Evolutionary conservation across 345 rosid species (phyloP).

Genomic region (Boechera retrofracta): DNA sequence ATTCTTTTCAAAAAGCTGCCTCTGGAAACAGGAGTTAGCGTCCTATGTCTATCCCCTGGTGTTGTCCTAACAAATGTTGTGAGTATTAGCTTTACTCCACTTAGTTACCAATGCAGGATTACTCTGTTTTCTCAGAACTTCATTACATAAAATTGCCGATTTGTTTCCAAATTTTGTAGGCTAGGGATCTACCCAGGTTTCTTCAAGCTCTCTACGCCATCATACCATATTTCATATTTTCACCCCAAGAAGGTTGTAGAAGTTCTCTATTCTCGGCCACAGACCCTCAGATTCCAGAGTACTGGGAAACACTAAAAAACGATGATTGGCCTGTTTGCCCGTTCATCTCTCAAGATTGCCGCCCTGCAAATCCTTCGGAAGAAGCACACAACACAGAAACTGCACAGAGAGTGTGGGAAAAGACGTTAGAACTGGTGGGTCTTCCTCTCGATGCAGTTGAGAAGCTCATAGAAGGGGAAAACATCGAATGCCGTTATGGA

Average conservation of each 20-base stretch:
- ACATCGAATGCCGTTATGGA: slow-evolving; percentile 59
- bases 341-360: slow-evolving; percentile 93
- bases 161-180: slow-evolving; percentile 54
- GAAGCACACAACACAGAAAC: slow-evolving; percentile 85
- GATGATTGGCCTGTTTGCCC: slow-evolving; percentile 96
- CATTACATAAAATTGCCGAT: slow-evolving; percentile 1
- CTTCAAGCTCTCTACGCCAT: slow-evolving; percentile 81
- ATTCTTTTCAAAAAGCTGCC: slow-evolving; percentile 83
- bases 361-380: slow-evolving; percentile 88
- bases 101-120: slow-evolving; percentile 17
- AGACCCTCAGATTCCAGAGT: slow-evolving; percentile 91
- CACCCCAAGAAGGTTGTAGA: slow-evolving; percentile 91
- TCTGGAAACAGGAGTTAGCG: slow-evolving; percentile 88
- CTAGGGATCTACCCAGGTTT: slow-evolving; percentile 87
- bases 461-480: slow-evolving; percentile 75
- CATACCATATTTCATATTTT: slow-evolving; percentile 89
- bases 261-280: slow-evolving; percentile 93
- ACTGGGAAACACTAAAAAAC: slow-evolving; percentile 75
- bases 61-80: slow-evolving; percentile 91
- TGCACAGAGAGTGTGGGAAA: slow-evolving; percentile 78
- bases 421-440: slow-evolving; percentile 84
- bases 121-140: slow-evolving; percentile 23
- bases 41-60: slow-evolving; percentile 89
- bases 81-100: slow-evolving; percentile 49
- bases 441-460: slow-evolving; percentile 82